Percentiles rank a stretch among this genome's conserved stretches.
phyloP scores from a whole-genome alignment of 139 green algal genomes.

The Pycnococcus provasolii region DNA sequence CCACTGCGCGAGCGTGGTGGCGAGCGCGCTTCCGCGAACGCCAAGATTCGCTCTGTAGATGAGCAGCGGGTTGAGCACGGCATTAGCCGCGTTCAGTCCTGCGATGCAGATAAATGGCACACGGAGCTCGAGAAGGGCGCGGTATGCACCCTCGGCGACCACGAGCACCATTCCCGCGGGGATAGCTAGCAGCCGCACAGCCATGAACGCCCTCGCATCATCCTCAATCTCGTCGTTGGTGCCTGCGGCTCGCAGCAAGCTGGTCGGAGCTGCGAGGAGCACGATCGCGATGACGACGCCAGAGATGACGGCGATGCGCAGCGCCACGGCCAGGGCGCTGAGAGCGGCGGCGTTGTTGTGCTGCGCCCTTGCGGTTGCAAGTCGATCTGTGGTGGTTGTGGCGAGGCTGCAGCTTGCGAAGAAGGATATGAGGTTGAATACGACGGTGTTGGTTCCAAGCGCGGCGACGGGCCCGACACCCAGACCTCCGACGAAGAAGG shows the following conservation, averaged over 20 bases:
- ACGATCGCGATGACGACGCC: background rate
- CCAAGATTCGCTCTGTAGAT: background rate
- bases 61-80: background rate
- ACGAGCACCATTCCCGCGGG: background rate
- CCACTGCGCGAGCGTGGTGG: background rate
- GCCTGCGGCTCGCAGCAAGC: too few relatives aligned
- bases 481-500: background rate
- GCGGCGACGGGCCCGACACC: background rate
- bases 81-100: background rate
- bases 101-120: background rate
- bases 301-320: background rate
- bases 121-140: background rate
- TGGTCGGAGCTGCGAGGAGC: background rate
- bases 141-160: background rate
- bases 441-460: background rate
- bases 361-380: background rate
- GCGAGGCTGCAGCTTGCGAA: background rate
- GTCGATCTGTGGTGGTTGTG: background rate
- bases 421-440: background rate
- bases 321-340: background rate
- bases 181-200: background rate
- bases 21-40: background rate
- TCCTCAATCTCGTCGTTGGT: background rate
- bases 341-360: background rate
- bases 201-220: background rate